Percentiles rank a stretch among this genome's conserved stretches.
These are phyloP conservation scores for Cucurbita maxima DNA, from an alignment of 306 rosid species.

Conservation along the genomic window DNA sequence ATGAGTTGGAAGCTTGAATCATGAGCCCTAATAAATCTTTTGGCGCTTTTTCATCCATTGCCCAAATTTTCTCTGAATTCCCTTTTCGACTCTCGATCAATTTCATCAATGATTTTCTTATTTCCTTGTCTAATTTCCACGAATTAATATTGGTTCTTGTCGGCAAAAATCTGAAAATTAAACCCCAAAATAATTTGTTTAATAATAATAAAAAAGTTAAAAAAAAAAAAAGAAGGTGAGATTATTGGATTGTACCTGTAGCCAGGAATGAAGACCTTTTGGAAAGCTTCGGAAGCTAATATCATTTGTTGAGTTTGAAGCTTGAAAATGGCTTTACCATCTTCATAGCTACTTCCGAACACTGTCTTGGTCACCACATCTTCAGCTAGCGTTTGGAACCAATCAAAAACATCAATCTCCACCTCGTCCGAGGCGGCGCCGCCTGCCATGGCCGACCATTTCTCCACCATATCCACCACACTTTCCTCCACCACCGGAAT, in stretches of 20 bases:
- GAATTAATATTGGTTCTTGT: slow-evolving; percentile 57
- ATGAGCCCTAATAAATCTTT: slow-evolving; percentile 74
- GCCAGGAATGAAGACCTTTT: slow-evolving; percentile 86
- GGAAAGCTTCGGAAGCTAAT: slow-evolving; percentile 74
- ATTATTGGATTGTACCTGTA: slow-evolving; percentile 32
- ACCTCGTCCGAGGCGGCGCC: slow-evolving; percentile 37
- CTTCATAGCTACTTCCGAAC: slow-evolving; percentile 82
- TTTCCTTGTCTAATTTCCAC: slow-evolving; percentile 68
- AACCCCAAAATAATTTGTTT: neutral
- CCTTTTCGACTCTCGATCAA: slow-evolving; percentile 33
- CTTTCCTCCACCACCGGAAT: slow-evolving; percentile 73
- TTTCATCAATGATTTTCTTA: slow-evolving; percentile 42
- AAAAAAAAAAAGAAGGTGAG: no score
- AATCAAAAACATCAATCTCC: slow-evolving; percentile 77
- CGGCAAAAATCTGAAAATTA: slow-evolving; percentile 44
- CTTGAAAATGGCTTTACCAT: slow-evolving; percentile 67
- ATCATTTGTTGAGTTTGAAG: slow-evolving; percentile 73
- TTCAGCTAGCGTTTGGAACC: slow-evolving; percentile 64
- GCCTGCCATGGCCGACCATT: slow-evolving; percentile 36
- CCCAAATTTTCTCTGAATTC: neutral
- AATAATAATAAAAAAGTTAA: no score
- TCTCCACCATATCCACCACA: slow-evolving; percentile 63
- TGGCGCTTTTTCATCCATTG: slow-evolving; percentile 15
- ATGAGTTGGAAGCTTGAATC: slow-evolving; percentile 43
- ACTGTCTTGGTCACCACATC: slow-evolving; percentile 67